Evolutionary conservation across 805 yeast genomes (phyloP).

Genomic region (Kuraishia capsulata): DNA sequence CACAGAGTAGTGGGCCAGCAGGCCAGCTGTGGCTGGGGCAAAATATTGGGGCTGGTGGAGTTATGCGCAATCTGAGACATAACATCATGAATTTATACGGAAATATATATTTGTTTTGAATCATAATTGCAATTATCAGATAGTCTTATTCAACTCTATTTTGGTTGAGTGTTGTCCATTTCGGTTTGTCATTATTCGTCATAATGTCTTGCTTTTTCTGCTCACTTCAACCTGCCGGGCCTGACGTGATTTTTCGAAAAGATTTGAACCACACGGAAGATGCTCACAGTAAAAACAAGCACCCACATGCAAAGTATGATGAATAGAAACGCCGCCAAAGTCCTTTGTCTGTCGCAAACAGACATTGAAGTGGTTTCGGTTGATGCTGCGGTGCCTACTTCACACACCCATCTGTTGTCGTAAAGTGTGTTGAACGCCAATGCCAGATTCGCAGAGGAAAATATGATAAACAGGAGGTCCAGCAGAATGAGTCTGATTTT

Average conservation of each 20-base stretch:
- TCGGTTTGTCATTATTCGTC: no score
- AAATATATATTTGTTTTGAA: no score
- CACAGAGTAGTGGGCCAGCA: no score
- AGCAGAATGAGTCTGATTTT: slow-evolving; percentile 74
- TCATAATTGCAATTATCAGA: no score
- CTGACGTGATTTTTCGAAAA: slow-evolving; percentile 18
- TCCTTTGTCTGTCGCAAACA: slow-evolving; percentile 72
- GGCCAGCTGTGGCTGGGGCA: no score
- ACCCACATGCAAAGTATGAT: slow-evolving; percentile 77
- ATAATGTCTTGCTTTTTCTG: no score
- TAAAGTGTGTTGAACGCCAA: slow-evolving; percentile 76
- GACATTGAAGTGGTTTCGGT: slow-evolving; percentile 25
- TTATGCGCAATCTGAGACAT: no score
- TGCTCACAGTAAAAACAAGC: slow-evolving; percentile 72
- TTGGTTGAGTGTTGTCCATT: no score
- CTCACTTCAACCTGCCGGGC: not conserved
- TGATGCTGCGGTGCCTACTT: slow-evolving; percentile 15
- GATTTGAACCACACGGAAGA: slow-evolving; percentile 71
- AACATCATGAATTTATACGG: no score
- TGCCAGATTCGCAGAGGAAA: slow-evolving; percentile 81
- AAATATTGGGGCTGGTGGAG: no score
- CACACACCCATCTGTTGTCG: slow-evolving; percentile 79
- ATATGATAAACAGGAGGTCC: slow-evolving; percentile 81
- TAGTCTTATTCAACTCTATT: no score
- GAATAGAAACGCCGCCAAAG: slow-evolving; percentile 71